Evolutionary conservation across 1,284 basidiomycete species (phyloP), one percentile per base, ranked within the genome.

Genomic region (Fomitiporia mediterranea): DNA sequence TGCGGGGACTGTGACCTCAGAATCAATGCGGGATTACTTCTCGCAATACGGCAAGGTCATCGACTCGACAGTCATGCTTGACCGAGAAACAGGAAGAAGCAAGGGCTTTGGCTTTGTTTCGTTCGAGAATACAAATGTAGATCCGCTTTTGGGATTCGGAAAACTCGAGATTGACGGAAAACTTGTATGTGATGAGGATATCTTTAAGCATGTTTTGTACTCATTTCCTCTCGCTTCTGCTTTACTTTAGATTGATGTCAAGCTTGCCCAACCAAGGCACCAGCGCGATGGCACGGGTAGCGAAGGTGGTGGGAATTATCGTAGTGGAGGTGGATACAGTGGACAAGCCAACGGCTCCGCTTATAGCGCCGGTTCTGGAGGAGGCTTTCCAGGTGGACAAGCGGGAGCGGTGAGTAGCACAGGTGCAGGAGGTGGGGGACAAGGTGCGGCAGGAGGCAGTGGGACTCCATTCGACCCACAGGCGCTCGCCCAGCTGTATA

Each of bases 81-180:
- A 99, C 72, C 89, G 94, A 52, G 94, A 98, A 70, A 98, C 94
- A 15, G 91, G 91, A 32, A 76, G 95, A 48, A 94, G 91, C 72
- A 96, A 99, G 69, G 97, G 97, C 4, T 99, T 98, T 65, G 97
- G 97, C 0, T 99, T 99, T 67, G 88, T 99, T 19, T 97, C 94
- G 0, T 97, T 98, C 65, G 90, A 94, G 66, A 91, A 95, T 62
- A 85, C 86, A 7, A 84, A 89, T 61, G 91, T 95, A 39, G 86
- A 92, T 59, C 84, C 84, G 28, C 86, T 93, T 68, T 83, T 95
- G 62, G 86, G 86, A 4, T 89, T 91, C 57, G 89, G 89, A 8
- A 89, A 91, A 61, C 77, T 95, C 27, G 88, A 92, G 67, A 88
- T 96, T 58, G 93, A 96, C 65, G 93, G 92, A n/a, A 94, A 94